A percentile compares a stretch with the other conserved stretches of the same genome.
Conservation (phyloP, 78 protist species). For the Diacronema lutheri region DNA sequence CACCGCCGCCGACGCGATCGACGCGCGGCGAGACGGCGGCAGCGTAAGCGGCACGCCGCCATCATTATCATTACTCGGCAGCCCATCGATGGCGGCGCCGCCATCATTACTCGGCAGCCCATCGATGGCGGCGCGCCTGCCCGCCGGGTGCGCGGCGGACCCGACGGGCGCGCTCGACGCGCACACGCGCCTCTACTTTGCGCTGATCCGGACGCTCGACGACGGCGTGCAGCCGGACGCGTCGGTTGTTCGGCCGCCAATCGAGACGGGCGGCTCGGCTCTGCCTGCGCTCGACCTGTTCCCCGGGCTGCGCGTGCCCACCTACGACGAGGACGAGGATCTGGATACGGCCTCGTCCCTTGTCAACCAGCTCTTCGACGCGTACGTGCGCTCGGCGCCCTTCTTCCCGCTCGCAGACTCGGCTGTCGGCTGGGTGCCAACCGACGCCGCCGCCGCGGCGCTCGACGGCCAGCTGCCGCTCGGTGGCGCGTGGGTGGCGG, state of each 20-base stretch:
- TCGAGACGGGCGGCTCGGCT: no score
- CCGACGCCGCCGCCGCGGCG: no score
- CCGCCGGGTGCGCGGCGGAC: neutral
- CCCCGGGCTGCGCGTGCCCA: neutral
- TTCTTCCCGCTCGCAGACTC: neutral
- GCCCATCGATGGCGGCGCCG: no score
- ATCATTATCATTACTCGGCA: no score
- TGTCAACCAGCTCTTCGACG: neutral
- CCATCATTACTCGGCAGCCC: no score
- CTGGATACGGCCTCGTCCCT: neutral
- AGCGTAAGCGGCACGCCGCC: no score
- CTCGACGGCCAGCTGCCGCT: no score
- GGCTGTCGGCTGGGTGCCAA: neutral
- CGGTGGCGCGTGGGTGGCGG: no score
- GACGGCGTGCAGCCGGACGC: neutral
- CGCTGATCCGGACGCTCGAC: neutral
- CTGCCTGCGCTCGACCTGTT: neutral
- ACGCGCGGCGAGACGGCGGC: no score
- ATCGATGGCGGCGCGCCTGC: no score
- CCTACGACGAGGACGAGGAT: neutral
- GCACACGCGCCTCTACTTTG: neutral
- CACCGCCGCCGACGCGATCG: no score
- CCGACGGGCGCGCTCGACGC: neutral
- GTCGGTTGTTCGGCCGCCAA: neutral
- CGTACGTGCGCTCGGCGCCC: neutral